Percentiles rank a stretch among this genome's conserved stretches.
These are phyloP conservation scores for Pisolithus marmoratus DNA, from an alignment of 768 basidiomycete genomes.

Conservation along the genomic window DNA sequence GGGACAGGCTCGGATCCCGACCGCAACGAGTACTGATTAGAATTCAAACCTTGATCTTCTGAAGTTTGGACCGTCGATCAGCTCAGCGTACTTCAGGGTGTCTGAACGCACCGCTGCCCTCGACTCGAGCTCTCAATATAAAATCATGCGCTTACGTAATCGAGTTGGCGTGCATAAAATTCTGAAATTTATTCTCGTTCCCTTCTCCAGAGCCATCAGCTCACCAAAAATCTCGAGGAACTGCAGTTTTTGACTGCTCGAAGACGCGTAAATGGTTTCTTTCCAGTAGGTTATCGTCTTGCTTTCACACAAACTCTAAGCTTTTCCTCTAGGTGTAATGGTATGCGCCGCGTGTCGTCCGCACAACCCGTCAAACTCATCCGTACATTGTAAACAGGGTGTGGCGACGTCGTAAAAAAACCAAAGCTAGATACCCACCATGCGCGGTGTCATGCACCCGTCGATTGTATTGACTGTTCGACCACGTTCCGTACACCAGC, in stretches of 20 bases:
- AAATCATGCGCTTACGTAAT: too few species aligned
- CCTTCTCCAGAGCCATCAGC: too few species aligned
- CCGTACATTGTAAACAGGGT: slow-evolving; percentile 38
- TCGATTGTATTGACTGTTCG: slow-evolving; percentile 88
- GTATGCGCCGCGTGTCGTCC: slow-evolving; percentile 31
- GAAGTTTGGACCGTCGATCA: too few species aligned
- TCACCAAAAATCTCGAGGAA: too few species aligned
- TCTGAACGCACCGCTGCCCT: too few species aligned
- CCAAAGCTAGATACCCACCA: slow-evolving; percentile 84
- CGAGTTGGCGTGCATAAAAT: too few species aligned
- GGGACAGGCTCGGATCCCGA: too few species aligned
- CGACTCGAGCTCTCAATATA: too few species aligned
- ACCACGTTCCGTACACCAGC: slow-evolving; percentile 70
- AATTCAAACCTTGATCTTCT: too few species aligned
- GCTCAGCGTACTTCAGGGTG: too few species aligned
- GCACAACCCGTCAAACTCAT: neutral
- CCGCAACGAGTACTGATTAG: too few species aligned
- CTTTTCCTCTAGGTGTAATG: slow-evolving; percentile 55
- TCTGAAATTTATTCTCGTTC: too few species aligned
- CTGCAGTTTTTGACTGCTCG: neutral
- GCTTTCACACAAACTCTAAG: neutral
- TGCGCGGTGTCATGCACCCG: slow-evolving; percentile 53
- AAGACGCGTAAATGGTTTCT: slow-evolving; percentile 50
- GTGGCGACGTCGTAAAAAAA: slow-evolving; percentile 87
- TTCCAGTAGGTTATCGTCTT: slow-evolving; percentile 50